Evolutionary conservation across 1,284 basidiomycete species (phyloP), one percentile per base, ranked within the genome.

Genomic region (Cystobasidium pallidum): DNA sequence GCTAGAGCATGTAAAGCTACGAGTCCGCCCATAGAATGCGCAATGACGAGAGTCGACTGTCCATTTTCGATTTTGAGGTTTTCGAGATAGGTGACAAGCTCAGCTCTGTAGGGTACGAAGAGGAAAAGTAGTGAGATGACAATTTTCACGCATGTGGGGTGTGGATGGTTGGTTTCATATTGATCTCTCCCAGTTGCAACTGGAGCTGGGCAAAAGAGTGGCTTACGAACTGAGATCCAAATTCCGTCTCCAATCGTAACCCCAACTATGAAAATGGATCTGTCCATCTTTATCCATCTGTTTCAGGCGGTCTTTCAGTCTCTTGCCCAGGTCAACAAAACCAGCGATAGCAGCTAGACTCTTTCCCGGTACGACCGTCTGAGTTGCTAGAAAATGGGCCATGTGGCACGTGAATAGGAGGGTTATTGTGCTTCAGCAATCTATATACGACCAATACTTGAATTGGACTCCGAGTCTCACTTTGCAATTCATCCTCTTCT

Each of bases 11-110:
- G 79, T 1, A 81, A 75, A 0, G 77, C 75, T 6, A 81, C 79
- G 0, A 81, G 73, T 0, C 81, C 81, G 24, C 81, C 81, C 81
- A 81, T 81, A 2, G 78, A 79, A 59, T 81, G 81, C 3, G 80
- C 80, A 0, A 81, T 73, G 26, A 81, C 78, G 28, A 78, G 78
- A 1, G 81, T 78, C 0, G 80, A 80, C 24, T 76, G 57, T 1
- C 80, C 78, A 13, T 76, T 78, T 24, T 76, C 75, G 2, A 58
- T 43, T 67, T 78, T 80, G 19, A 80, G 68, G 26, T 73, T 28
- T 19, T 64, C 66, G 28, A 78, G 70, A 11, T 63, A 19, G 11
- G 45, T 32, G 7, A 76, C 8, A 15, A 78, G 66, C 24, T 74
- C 66, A 8, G 58, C 49, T 21, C 73, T 71, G 10, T 68, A 26